Evolutionary conservation across 192 early-diverging fungal species (phyloP), one percentile per base, ranked within the genome.

Genomic region (Mortierella alpina): DNA sequence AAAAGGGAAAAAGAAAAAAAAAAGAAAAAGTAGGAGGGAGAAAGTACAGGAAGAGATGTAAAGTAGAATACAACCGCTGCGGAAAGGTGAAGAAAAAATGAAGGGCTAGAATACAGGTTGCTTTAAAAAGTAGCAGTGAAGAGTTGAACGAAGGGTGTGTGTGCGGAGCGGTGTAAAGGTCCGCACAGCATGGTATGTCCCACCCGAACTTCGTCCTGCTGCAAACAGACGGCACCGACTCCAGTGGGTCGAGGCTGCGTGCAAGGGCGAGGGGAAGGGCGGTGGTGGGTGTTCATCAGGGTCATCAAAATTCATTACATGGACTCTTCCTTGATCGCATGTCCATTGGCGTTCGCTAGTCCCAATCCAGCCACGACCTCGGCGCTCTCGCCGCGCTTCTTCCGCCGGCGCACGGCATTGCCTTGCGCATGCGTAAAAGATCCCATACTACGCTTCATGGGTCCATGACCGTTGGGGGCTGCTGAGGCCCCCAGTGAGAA

Each of bases 391-490:
- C 77, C 77, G 13, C 77, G 69, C 70, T 80, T 80, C 48, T 80
- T 80, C 60, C 77, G 77, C 2, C 70, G 70, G 22, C 70, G 64
- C 41, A 80, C 77, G 50, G 77, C 51, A 53, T 62, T 72, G 46
- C 59, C 70, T 6, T 67, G 63, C 14, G 52, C 55, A 22, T 58
- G 40, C 0, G 65, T 20, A 15, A 62, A 22, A 2, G 77, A 68
- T 20, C 68, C 75, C 76, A 80, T 80, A 60, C 76, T 80, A 18
- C 77, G 69, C 56, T 80, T 80, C 77, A 80, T 62, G 17, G 77
- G 77, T 45, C 64, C 77, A 59, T 80, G 77, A 13, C 65, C 70
- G 22, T 59, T 66, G 6, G 63, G 12, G 11, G 61, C 60, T 14
- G 14, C 62, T 13, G 59, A 46, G 7, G 65, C 51, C 42, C 58